Evolutionary conservation across 2,329 filamentous ascomycete species (phyloP), one percentile per base, ranked within the genome.

Genomic region (Fusarium zealandicum): DNA sequence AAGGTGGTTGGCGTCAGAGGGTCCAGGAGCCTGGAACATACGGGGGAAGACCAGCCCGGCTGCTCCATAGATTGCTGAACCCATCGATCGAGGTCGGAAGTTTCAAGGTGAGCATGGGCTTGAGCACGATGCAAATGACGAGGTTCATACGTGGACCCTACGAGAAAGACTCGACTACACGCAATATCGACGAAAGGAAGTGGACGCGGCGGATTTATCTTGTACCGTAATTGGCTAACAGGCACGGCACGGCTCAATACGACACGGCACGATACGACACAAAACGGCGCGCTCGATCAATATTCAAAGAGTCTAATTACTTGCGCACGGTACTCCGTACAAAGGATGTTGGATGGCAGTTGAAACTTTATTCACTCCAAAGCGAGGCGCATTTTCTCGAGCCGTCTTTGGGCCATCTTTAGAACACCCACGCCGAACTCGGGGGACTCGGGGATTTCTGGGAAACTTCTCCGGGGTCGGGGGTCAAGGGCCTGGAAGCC

Each of bases 91-190:
- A 25, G 49, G 25, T 27, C 27, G 48, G 14, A 40, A 38, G 53
- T 61, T 58, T 35, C 35, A 40, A 39, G 36, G 35, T 37, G 43
- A 39, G 33, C 30, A 51, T 47, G 35, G 35, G 39, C 32, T 44
- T 45, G 49, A 59, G 31, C 33, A 47, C 37, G 50, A 46, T 38
- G 13, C 32, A 37, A 37, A 63, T 63, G 55, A 63, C 56, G 56
- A 57, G 18, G 44, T 47, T 53, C 44, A 50, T 63, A 63, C 59
- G 59, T 63, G 47, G 57, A 41, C 39, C 55, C 30, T 41, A 45
- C 35, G 48, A 46, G 18, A 33, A 57, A 46, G 36, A 42, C 38
- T 38, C 38, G 36, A 36, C 25, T 10, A 31, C 39, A 53, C 48
- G 45, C 51, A 63, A 54, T 42, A 18, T 57, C 59, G 35, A 38